phyloP scores from a whole-genome alignment of 805 yeast genomes.

The Starmera dryadoides region DNA sequence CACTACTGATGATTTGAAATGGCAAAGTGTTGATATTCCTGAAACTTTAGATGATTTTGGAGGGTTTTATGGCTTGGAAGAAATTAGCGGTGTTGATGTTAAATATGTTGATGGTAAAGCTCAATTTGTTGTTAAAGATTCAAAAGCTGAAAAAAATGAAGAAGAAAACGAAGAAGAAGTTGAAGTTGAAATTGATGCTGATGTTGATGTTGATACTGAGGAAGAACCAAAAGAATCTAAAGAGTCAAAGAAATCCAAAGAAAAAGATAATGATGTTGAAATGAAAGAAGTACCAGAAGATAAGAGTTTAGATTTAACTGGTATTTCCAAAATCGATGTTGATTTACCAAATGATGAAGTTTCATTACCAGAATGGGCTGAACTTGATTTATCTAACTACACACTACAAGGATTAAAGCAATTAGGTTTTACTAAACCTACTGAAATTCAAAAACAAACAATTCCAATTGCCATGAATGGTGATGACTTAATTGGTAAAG shows the following conservation, averaged over 20 bases:
- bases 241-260: slow-evolving; percentile 9
- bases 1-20: slow-evolving; percentile 44
- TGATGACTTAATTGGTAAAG: slow-evolving; percentile 87
- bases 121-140: slow-evolving; percentile 42
- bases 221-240: slow-evolving; percentile 14
- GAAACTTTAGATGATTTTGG: slow-evolving; percentile 81
- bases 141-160: slow-evolving; percentile 16
- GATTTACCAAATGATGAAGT: slow-evolving; percentile 28
- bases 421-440: slow-evolving; percentile 61
- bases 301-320: slow-evolving; percentile 17
- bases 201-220: slow-evolving; percentile 6
- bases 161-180: slow-evolving; percentile 19
- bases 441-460: slow-evolving; percentile 72
- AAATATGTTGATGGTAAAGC: slow-evolving; percentile 64
- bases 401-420: slow-evolving; percentile 55
- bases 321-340: slow-evolving; percentile 24
- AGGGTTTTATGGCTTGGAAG: slow-evolving; percentile 90
- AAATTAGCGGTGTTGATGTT: slow-evolving; percentile 87
- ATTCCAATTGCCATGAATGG: slow-evolving; percentile 72
- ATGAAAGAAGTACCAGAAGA: slow-evolving; percentile 4
- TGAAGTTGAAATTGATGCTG: slow-evolving; percentile 8
- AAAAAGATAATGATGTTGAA: slow-evolving; percentile 18
- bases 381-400: slow-evolving; percentile 40
- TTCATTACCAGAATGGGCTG: slow-evolving; percentile 57
- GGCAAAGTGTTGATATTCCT: slow-evolving; percentile 82